Conservation (phyloP, 495 filamentous ascomycete species). For the Cryomyces antarcticus region DNA sequence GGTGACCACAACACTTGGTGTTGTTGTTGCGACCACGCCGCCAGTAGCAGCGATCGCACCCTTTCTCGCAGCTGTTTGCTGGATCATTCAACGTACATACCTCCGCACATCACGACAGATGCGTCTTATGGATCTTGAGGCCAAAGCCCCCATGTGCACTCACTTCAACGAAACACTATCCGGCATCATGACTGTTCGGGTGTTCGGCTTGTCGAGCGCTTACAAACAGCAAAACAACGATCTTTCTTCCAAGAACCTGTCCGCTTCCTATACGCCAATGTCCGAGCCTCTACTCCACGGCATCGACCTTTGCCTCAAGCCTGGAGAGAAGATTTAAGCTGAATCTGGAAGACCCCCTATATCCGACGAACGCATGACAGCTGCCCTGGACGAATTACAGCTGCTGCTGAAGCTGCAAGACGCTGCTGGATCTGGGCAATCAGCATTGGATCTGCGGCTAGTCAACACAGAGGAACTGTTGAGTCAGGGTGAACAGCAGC, state of each 20-base stretch:
- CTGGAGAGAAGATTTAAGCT: slow-evolving; percentile 50
- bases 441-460: slow-evolving; percentile 22
- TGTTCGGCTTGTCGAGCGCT: slow-evolving; percentile 40
- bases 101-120: slow-evolving; percentile 17
- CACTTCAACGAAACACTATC: slow-evolving; percentile 49
- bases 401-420: slow-evolving; percentile 16
- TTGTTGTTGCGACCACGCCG: neutral
- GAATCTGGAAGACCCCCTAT: slow-evolving; percentile 5
- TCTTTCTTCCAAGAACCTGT: neutral
- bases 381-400: slow-evolving; percentile 59
- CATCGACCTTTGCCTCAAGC: slow-evolving; percentile 44
- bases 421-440: slow-evolving; percentile 19
- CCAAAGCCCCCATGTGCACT: slow-evolving; percentile 60
- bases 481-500: slow-evolving; percentile 25
- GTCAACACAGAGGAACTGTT: slow-evolving; percentile 18
- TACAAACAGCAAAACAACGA: slow-evolving; percentile 20
- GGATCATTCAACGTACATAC: slow-evolving; percentile 12
- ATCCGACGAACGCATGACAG: slow-evolving; percentile 43
- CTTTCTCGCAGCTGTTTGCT: neutral
- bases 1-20: neutral
- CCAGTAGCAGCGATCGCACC: neutral
- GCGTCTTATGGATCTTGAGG: slow-evolving; percentile 15
- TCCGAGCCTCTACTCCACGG: slow-evolving; percentile 32
- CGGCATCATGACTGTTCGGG: slow-evolving; percentile 56
- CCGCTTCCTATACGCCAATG: neutral